Conservation (phyloP, 2,329 filamentous ascomycete species). For the Beauveria rudraprayagi region DNA sequence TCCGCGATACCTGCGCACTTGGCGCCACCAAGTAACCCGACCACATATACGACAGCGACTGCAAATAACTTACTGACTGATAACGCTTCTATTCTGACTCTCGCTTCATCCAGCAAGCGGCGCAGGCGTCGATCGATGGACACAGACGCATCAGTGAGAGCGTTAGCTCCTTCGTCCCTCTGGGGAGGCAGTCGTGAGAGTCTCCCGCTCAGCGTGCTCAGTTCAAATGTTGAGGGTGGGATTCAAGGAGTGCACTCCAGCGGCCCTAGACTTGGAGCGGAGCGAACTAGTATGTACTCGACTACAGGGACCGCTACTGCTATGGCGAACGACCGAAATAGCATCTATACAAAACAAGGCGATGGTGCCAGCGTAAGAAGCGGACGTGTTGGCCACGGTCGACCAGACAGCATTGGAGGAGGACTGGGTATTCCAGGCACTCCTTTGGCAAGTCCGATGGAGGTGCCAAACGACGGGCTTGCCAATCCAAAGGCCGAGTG, state of each 20-base stretch:
- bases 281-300: slow-evolving; percentile 77
- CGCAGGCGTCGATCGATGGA: slow-evolving; percentile 72
- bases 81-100: slow-evolving; percentile 76
- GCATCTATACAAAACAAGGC: slow-evolving; percentile 62
- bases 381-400: slow-evolving; percentile 65
- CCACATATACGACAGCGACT: slow-evolving; percentile 69
- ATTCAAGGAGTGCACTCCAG: slow-evolving; percentile 48
- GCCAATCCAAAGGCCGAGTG: not conserved
- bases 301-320: slow-evolving; percentile 59
- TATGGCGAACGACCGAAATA: slow-evolving; percentile 68
- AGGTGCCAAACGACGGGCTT: slow-evolving; percentile 30
- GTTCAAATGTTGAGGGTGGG: slow-evolving; percentile 54
- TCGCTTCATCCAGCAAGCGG: slow-evolving; percentile 75
- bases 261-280: slow-evolving; percentile 37
- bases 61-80: slow-evolving; percentile 77
- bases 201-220: slow-evolving; percentile 69
- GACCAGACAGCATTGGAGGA: slow-evolving; percentile 74
- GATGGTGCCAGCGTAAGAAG: slow-evolving; percentile 75
- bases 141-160: slow-evolving; percentile 77
- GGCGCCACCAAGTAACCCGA: slow-evolving; percentile 49
- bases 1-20: slow-evolving; percentile 68
- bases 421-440: slow-evolving; percentile 59
- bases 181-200: slow-evolving; percentile 78
- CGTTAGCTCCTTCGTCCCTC: slow-evolving; percentile 72
- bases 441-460: slow-evolving; percentile 52